Percentiles rank a stretch among this genome's conserved stretches.
phyloP scores from a whole-genome alignment of 257 asterid genomes.

The Buddleja alternifolia region DNA sequence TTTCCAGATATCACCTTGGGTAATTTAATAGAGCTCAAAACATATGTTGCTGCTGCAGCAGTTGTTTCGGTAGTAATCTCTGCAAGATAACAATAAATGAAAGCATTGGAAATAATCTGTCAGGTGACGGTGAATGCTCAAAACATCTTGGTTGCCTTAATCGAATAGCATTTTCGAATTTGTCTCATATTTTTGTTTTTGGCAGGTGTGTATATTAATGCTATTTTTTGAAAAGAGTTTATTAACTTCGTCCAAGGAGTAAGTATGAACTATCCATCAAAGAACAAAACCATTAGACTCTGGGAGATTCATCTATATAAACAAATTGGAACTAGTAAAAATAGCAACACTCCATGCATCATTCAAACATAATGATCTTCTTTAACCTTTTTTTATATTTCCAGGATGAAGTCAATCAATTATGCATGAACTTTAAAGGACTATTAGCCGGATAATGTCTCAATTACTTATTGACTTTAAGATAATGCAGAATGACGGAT shows the following conservation, averaged over 20 bases:
- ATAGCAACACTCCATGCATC: conserved; percentile 7
- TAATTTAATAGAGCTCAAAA: conserved; percentile 34
- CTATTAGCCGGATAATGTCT: conserved; percentile 5
- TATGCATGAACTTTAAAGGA: too few species aligned
- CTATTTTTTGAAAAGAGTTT: too few species aligned
- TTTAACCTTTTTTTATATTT: not conserved
- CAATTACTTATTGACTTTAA: conserved; percentile 3
- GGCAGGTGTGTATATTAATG: not conserved
- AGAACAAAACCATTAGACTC: not conserved
- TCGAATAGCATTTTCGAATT: conserved; percentile 10
- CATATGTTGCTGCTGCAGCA: conserved; percentile 39
- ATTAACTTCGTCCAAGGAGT: not conserved
- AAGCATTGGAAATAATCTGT: conserved; percentile 20
- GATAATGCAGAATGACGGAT: conserved; percentile 2
- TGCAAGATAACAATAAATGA: conserved; percentile 37
- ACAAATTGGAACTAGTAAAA: conserved; percentile 1
- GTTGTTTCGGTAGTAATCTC: too few species aligned
- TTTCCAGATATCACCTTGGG: conserved; percentile 41
- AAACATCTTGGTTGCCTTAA: conserved; percentile 1
- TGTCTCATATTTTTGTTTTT: too few species aligned
- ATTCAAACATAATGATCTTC: not conserved
- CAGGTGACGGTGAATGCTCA: conserved; percentile 21
- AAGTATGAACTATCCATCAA: not conserved
- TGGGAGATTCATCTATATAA: conserved; percentile 3
- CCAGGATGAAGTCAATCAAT: not conserved